Conservation (phyloP, 495 filamentous ascomycete species). For the Penicillium crystallinum region DNA sequence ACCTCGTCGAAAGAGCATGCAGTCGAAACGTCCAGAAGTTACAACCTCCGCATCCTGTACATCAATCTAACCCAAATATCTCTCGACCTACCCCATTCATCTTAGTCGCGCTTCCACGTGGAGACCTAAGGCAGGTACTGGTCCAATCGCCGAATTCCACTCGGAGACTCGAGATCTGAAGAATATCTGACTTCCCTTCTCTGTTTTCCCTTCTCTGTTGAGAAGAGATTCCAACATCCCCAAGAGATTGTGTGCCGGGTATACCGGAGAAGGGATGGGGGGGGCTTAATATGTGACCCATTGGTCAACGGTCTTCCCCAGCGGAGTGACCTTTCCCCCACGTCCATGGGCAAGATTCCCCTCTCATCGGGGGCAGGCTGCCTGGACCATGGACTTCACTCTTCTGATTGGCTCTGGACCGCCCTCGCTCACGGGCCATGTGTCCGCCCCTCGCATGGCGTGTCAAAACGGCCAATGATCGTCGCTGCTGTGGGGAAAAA, state of each 20-base stretch:
- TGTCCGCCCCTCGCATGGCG: slow-evolving; percentile 26
- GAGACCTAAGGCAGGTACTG: slow-evolving; percentile 24
- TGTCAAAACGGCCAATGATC: slow-evolving; percentile 16
- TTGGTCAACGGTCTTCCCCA: slow-evolving; percentile 7
- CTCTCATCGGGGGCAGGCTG: slow-evolving; percentile 5
- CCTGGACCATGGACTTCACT: slow-evolving; percentile 3
- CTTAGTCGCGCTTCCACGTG: slow-evolving; percentile 20
- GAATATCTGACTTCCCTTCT: too few species aligned
- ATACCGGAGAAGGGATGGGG: slow-evolving; percentile 9
- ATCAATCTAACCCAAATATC: too few species aligned
- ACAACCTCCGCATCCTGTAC: background rate
- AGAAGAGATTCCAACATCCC: too few species aligned
- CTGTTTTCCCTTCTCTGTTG: too few species aligned
- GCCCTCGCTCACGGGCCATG: slow-evolving; percentile 21
- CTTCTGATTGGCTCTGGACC: background rate
- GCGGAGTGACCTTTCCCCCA: slow-evolving; percentile 6
- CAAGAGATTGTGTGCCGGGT: slow-evolving; percentile 10
- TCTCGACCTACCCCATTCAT: slow-evolving; percentile 6
- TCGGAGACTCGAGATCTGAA: too few species aligned
- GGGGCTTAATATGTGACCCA: background rate
- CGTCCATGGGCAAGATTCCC: slow-evolving; percentile 6
- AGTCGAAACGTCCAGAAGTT: slow-evolving; percentile 24
- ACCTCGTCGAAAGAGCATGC: too few species aligned
- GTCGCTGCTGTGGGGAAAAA: slow-evolving; percentile 8
- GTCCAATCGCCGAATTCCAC: slow-evolving; percentile 26